phyloP scores from a whole-genome alignment of 1,139 yeast genomes.

The Taiozyma sp. region DNA sequence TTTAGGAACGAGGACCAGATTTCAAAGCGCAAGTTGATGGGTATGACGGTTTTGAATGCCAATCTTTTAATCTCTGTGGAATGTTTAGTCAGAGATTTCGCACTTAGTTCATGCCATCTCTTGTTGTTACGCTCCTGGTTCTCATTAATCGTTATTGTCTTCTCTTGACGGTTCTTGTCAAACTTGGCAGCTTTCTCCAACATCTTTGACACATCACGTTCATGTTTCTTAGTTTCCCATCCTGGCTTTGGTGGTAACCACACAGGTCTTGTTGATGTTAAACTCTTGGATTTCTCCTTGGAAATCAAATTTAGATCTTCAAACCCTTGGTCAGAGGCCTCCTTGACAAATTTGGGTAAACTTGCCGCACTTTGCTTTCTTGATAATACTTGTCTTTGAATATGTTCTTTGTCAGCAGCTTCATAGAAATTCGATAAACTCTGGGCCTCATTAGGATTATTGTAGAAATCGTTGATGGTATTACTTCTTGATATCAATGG shows the following conservation, averaged over 20 bases:
- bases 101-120: slow-evolving; percentile 37
- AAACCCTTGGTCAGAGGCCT: slow-evolving; percentile 32
- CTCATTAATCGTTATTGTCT: slow-evolving; percentile 25
- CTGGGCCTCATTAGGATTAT: slow-evolving; percentile 24
- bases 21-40: slow-evolving; percentile 28
- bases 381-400: slow-evolving; percentile 31
- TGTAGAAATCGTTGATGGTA: slow-evolving; percentile 10
- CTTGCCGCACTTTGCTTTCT: slow-evolving; percentile 30
- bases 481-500: slow-evolving; percentile 2
- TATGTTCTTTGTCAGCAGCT: slow-evolving; percentile 30
- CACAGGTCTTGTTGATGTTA: slow-evolving; percentile 55
- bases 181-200: slow-evolving; percentile 40
- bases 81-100: slow-evolving; percentile 30
- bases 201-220: slow-evolving; percentile 46
- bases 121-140: slow-evolving; percentile 27
- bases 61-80: slow-evolving; percentile 37
- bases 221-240: slow-evolving; percentile 51
- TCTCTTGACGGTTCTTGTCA: slow-evolving; percentile 38
- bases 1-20: slow-evolving; percentile 28
- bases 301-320: slow-evolving; percentile 45
- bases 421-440: slow-evolving; percentile 38
- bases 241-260: slow-evolving; percentile 65
- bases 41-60: slow-evolving; percentile 34
- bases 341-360: slow-evolving; percentile 30
- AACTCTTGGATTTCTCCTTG: slow-evolving; percentile 29